A percentile compares a stretch with the other conserved stretches of the same genome.
Conservation (phyloP, 2,329 filamentous ascomycete genomes). For the Aspergillus latus region DNA sequence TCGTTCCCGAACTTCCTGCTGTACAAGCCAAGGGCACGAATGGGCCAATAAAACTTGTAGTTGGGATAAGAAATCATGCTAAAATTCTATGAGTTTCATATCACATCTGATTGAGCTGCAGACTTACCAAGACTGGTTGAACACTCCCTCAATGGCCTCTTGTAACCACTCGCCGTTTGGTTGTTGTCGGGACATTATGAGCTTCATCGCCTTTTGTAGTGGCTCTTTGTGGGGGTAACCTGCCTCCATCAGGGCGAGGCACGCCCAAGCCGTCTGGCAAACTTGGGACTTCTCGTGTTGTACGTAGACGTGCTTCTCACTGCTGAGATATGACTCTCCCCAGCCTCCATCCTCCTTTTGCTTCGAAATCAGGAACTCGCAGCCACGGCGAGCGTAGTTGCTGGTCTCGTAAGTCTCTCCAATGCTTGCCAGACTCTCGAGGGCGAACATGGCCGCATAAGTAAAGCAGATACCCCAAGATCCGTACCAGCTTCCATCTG, state of each 20-base stretch:
- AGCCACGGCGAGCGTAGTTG: slow-evolving; percentile 68
- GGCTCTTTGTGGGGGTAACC: slow-evolving; percentile 73
- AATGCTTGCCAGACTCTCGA: slow-evolving; percentile 78
- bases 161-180: slow-evolving; percentile 91
- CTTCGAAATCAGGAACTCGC: slow-evolving; percentile 79
- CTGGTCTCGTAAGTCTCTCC: slow-evolving; percentile 81
- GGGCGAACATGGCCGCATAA: slow-evolving; percentile 93
- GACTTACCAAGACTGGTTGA: slow-evolving; percentile 89
- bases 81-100: slow-evolving; percentile 25
- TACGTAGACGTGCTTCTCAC: slow-evolving; percentile 71
- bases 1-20: slow-evolving; percentile 68
- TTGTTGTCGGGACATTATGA: slow-evolving; percentile 84
- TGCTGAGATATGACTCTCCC: slow-evolving; percentile 91
- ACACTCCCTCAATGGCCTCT: slow-evolving; percentile 95
- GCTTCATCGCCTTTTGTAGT: slow-evolving; percentile 69
- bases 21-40: slow-evolving; percentile 93
- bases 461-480: slow-evolving; percentile 98
- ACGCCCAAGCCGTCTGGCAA: slow-evolving; percentile 90
- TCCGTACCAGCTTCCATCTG: slow-evolving; percentile 95
- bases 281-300: slow-evolving; percentile 83
- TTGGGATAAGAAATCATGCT: slow-evolving; percentile 99
- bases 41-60: slow-evolving; percentile 95
- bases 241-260: slow-evolving; percentile 78
- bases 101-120: neutral
- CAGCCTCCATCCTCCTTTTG: slow-evolving; percentile 90